Evolutionary conservation across 192 early-diverging fungal genomes (phyloP).

Genomic region (Podila minutissima): DNA sequence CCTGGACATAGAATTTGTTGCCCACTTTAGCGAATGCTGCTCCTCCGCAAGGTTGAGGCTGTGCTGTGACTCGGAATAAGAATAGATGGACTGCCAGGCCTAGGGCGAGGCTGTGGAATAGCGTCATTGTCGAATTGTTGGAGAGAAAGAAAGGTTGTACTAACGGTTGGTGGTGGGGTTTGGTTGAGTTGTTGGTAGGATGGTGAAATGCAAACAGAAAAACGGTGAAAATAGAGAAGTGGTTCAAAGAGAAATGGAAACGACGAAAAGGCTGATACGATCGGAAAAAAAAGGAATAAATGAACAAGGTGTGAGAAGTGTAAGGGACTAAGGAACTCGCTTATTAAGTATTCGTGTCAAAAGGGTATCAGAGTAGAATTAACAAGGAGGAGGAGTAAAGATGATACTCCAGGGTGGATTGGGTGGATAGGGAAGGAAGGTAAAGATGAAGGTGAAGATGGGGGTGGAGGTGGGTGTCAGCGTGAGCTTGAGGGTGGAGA

Average conservation of each 20-base stretch:
- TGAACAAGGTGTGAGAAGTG: background rate
- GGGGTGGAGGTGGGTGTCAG: background rate
- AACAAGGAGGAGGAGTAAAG: background rate
- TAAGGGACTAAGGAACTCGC: background rate
- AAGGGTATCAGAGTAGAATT: too few species aligned
- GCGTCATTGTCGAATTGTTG: too few species aligned
- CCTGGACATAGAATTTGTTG: constrained; percentile 31
- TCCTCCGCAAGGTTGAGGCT: constrained; percentile 39
- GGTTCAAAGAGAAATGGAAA: background rate
- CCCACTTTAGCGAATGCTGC: constrained; percentile 21
- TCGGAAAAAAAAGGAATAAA: background rate
- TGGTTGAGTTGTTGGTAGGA: too few species aligned
- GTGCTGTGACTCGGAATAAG: background rate
- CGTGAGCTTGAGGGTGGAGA: background rate
- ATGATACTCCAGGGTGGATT: too few species aligned
- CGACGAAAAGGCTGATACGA: background rate
- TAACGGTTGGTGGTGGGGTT: too few species aligned
- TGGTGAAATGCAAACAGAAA: background rate
- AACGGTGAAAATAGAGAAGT: background rate
- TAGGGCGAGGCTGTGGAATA: too few species aligned
- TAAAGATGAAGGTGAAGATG: background rate
- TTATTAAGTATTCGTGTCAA: background rate
- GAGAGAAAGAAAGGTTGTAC: too few species aligned
- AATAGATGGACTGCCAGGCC: too few species aligned
- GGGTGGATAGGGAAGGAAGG: constrained; percentile 1